A percentile compares a stretch with the other conserved stretches of the same genome.
Conservation (phyloP, 2,329 filamentous ascomycete genomes). For the Hymenoscyphus linearis region DNA sequence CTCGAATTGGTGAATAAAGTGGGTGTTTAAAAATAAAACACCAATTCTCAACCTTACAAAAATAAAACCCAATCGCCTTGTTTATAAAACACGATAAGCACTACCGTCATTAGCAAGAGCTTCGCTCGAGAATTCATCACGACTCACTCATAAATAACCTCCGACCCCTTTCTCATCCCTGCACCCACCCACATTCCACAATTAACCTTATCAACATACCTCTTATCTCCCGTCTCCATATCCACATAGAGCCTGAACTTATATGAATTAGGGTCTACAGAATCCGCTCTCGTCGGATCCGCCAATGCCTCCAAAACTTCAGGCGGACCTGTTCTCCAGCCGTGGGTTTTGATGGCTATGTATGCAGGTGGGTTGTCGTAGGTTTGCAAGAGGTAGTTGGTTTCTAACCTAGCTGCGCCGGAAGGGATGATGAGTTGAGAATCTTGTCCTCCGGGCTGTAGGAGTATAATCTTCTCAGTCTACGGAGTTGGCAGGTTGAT, state of each 20-base stretch:
- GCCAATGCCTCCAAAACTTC: constrained; percentile 30
- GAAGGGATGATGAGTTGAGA: constrained; percentile 31
- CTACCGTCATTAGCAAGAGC: constrained; percentile 5
- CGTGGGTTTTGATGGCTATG: constrained; percentile 43
- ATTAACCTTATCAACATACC: constrained; percentile 45
- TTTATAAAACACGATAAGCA: constrained; percentile 14
- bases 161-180: constrained; percentile 40
- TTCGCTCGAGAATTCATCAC: not conserved
- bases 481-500: not conserved
- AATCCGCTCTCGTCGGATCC: constrained; percentile 25
- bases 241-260: constrained; percentile 45
- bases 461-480: no score
- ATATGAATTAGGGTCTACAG: constrained; percentile 33
- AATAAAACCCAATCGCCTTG: not conserved
- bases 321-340: constrained; percentile 43
- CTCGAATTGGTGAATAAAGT: no score
- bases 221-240: constrained; percentile 45
- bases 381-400: constrained; percentile 45
- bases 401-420: constrained; percentile 36
- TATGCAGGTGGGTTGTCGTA: constrained; percentile 41
- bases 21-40: no score
- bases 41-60: not conserved
- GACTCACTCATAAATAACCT: constrained; percentile 41
- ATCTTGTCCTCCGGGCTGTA: constrained; percentile 35
- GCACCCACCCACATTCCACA: constrained; percentile 45